Evolutionary conservation across 805 yeast species (phyloP).

Genomic region (Candida vaughaniae): DNA sequence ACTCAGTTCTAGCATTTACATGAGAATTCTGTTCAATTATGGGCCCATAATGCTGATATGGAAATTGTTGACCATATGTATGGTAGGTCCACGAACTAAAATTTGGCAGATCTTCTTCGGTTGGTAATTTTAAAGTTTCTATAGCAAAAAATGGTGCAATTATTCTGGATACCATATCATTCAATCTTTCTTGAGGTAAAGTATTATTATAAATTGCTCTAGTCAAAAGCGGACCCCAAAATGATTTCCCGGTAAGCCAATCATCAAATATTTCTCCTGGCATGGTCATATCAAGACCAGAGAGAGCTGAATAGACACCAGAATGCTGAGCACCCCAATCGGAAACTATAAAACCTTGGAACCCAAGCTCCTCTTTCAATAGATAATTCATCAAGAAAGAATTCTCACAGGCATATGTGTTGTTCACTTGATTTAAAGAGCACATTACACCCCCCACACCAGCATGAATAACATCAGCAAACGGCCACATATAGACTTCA

Average conservation of each 20-base stretch:
- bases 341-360: conserved; percentile 65
- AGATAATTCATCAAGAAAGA: conserved; percentile 53
- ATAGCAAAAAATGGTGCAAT: conserved; percentile 55
- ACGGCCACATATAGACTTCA: conserved; percentile 65
- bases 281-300: conserved; percentile 68
- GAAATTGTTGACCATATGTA: conserved; percentile 52
- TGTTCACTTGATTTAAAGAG: conserved; percentile 56
- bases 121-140: conserved; percentile 35
- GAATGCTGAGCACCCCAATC: conserved; percentile 68
- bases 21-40: conserved; percentile 53
- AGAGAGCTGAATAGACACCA: conserved; percentile 54
- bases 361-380: conserved; percentile 60
- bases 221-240: conserved; percentile 59
- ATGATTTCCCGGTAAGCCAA: conserved; percentile 53
- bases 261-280: conserved; percentile 57
- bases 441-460: conserved; percentile 66
- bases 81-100: conserved; percentile 60
- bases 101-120: conserved; percentile 46
- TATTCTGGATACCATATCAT: conserved; percentile 63
- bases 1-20: conserved; percentile 49
- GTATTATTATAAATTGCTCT: conserved; percentile 56
- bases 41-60: conserved; percentile 56
- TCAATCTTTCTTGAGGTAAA: conserved; percentile 49
- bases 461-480: conserved; percentile 59
- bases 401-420: conserved; percentile 60